Evolutionary conservation across 495 filamentous ascomycete genomes (phyloP).

Genomic region (Penicillium paradoxum): DNA sequence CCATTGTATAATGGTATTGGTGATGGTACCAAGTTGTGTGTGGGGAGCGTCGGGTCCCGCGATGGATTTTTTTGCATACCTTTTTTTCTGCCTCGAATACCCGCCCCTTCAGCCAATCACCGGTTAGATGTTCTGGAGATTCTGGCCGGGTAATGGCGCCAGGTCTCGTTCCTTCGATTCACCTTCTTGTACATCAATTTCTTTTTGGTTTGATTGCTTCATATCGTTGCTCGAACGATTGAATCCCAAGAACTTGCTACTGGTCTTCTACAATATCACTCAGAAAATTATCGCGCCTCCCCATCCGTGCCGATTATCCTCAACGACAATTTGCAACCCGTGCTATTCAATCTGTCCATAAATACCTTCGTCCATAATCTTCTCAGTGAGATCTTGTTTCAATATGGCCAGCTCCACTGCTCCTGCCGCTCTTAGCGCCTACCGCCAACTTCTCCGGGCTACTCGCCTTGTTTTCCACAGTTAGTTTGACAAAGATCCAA

Average conservation of each 20-base stretch:
- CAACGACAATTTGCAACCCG: background rate
- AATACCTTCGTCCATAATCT: background rate
- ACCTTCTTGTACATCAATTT: conserved; percentile 6
- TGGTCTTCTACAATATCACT: background rate
- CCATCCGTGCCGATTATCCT: background rate
- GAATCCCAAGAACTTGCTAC: background rate
- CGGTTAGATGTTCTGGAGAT: conserved; percentile 24
- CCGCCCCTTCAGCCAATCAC: conserved; percentile 34
- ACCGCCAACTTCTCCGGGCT: conserved; percentile 78
- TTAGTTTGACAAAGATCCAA: conserved; percentile 29
- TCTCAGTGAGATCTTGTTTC: background rate
- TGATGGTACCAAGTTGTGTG: conserved; percentile 15
- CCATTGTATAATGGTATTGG: conserved; percentile 36
- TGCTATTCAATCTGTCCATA: background rate
- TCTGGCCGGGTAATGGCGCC: background rate
- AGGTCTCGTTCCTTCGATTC: conserved; percentile 1
- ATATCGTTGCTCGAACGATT: background rate
- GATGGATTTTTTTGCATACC: conserved; percentile 20
- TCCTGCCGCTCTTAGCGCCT: conserved; percentile 67
- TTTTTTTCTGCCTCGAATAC: conserved; percentile 33
- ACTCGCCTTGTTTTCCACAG: conserved; percentile 79
- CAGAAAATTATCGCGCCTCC: background rate
- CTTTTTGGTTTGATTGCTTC: background rate
- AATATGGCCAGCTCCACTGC: conserved; percentile 22
- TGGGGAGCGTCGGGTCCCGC: conserved; percentile 14